Evolutionary conservation across 2,329 filamentous ascomycete genomes (phyloP).

Genomic region (Neonectria faginata): DNA sequence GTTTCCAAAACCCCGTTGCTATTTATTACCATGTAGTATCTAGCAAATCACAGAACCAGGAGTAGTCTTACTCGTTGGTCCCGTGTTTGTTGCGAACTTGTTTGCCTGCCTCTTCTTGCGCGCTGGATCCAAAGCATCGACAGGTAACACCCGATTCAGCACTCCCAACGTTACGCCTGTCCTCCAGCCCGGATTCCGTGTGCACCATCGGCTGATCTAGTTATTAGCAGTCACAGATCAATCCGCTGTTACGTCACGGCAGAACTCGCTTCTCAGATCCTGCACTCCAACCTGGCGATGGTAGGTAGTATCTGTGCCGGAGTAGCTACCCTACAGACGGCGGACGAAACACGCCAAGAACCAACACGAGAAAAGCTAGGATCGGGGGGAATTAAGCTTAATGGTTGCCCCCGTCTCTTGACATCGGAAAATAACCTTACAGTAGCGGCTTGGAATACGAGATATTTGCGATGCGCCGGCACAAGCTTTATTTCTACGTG

Average conservation of each 20-base stretch:
- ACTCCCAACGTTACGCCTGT: neutral
- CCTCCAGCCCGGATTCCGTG: neutral
- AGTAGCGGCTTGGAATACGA: neutral
- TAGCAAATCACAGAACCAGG: too few species aligned
- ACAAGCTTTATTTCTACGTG: neutral
- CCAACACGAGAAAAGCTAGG: neutral
- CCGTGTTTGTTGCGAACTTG: too few species aligned
- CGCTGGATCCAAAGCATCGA: neutral
- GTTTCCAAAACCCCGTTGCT: too few species aligned
- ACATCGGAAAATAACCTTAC: neutral
- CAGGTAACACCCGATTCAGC: conserved; percentile 4
- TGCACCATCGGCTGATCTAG: neutral
- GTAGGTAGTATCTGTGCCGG: neutral
- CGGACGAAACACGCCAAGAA: neutral
- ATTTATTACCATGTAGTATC: too few species aligned
- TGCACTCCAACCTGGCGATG: too few species aligned
- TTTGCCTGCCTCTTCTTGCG: too few species aligned
- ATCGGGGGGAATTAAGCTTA: conserved; percentile 8
- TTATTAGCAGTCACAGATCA: neutral
- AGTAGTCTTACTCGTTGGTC: too few species aligned
- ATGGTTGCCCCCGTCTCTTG: neutral
- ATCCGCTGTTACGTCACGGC: neutral
- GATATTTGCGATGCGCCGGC: neutral
- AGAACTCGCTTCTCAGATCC: conserved; percentile 1
- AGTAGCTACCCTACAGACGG: neutral